These are phyloP conservation scores for Phytomonas sp. DNA, from an alignment of 208 protist species.

Conservation along the genomic window DNA sequence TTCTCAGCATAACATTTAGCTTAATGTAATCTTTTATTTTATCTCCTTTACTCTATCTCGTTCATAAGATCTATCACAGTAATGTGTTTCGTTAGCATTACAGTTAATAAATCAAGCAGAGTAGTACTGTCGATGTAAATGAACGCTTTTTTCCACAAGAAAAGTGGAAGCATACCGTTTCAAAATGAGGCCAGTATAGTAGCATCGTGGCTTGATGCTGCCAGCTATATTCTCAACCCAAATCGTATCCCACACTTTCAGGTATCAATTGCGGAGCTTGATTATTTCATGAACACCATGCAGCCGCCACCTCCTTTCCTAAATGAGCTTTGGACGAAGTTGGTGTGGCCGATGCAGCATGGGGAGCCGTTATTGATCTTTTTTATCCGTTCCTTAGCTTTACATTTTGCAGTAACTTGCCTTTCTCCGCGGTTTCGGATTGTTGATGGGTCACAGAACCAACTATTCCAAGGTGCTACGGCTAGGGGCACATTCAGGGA, in stretches of 20 bases:
- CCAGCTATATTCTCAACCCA: slow-evolving; percentile 25
- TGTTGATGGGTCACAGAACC: neutral
- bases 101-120: neutral
- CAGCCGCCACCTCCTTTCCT: slow-evolving; percentile 34
- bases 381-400: slow-evolving; percentile 56
- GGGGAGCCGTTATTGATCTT: slow-evolving; percentile 56
- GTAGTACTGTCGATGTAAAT: neutral
- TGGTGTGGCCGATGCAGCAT: slow-evolving; percentile 37
- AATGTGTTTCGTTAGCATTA: neutral
- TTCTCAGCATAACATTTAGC: neutral
- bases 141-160: neutral
- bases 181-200: neutral
- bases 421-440: slow-evolving; percentile 5
- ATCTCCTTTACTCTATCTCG: neutral
- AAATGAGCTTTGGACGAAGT: slow-evolving; percentile 34
- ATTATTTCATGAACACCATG: slow-evolving; percentile 17
- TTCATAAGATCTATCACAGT: neutral
- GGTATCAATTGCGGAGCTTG: slow-evolving; percentile 19
- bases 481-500: neutral
- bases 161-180: neutral
- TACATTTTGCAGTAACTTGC: slow-evolving; percentile 15
- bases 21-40: neutral
- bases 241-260: slow-evolving; percentile 8
- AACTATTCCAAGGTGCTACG: neutral
- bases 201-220: slow-evolving; percentile 26